Conservation (phyloP, 768 basidiomycete genomes). For the Suillus sp. region DNA sequence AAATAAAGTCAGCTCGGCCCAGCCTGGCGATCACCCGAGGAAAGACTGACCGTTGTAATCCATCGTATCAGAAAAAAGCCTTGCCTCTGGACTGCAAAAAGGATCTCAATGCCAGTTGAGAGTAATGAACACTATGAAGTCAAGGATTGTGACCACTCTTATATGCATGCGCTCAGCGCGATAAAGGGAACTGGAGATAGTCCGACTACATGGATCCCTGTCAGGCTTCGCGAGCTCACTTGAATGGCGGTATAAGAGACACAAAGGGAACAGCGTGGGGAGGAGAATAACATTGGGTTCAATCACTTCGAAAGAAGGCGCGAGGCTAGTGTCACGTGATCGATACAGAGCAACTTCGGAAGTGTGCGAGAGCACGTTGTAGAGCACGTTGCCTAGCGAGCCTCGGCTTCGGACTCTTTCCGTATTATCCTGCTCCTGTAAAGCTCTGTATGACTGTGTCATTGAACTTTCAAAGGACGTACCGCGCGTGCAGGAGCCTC, state of each 20-base stretch:
- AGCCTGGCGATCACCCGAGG: not conserved
- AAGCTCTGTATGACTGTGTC: not conserved
- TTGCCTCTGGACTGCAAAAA: not conserved
- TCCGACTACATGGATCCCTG: not conserved
- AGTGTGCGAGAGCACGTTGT: conserved; percentile 27
- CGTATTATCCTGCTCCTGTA: too few species aligned
- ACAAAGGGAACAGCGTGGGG: conserved; percentile 17
- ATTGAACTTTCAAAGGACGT: not conserved
- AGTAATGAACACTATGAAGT: not conserved
- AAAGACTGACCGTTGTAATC: not conserved
- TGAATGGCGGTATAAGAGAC: conserved; percentile 26
- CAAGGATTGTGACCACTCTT: not conserved
- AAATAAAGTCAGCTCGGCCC: not conserved
- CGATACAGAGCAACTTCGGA: conserved; percentile 29
- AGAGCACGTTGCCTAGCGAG: conserved; percentile 9
- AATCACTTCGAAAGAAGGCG: conserved; percentile 4
- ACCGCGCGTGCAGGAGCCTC: not conserved
- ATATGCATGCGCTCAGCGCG: not conserved
- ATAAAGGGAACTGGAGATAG: conserved; percentile 6
- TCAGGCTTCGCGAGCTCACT: not conserved
- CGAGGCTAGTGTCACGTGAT: conserved; percentile 21
- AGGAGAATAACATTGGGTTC: conserved; percentile 4
- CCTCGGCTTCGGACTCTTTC: not conserved
- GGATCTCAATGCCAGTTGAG: not conserved
- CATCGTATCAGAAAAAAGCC: not conserved